Percentiles rank a stretch among this genome's conserved stretches.
Conservation (phyloP, 2,329 filamentous ascomycete genomes). For the Eutypella sp. region DNA sequence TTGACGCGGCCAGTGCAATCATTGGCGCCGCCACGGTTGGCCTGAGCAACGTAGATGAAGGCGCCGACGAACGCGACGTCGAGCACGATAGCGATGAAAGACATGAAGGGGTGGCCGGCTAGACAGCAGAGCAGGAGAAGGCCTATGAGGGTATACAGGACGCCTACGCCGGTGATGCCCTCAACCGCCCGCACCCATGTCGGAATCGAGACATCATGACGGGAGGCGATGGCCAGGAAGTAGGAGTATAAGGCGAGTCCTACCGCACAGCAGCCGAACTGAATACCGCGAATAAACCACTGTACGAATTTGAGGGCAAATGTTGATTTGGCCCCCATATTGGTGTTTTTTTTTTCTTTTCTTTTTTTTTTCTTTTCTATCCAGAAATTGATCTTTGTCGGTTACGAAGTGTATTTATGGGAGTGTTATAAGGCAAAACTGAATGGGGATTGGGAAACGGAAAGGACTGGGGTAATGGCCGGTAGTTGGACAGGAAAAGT, state of each 20-base stretch:
- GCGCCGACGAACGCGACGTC: constrained; percentile 71
- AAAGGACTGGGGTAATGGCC: too few relatives aligned
- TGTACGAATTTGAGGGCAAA: constrained; percentile 63
- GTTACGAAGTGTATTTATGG: too few relatives aligned
- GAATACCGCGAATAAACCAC: constrained; percentile 66
- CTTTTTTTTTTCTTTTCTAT: too few relatives aligned
- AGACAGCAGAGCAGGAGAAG: constrained; percentile 73
- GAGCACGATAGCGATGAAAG: constrained; percentile 66
- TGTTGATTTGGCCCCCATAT: constrained; percentile 54
- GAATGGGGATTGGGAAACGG: too few relatives aligned
- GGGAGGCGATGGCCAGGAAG: constrained; percentile 69
- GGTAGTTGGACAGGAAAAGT: too few relatives aligned
- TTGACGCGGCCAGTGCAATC: constrained; percentile 57
- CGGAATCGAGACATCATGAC: constrained; percentile 59
- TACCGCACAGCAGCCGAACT: constrained; percentile 67
- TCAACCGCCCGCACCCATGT: constrained; percentile 67
- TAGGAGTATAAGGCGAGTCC: constrained; percentile 79
- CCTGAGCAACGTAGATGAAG: constrained; percentile 76
- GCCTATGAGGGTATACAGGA: constrained; percentile 70
- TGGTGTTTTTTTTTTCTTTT: constrained; percentile 19
- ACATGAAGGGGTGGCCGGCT: constrained; percentile 68
- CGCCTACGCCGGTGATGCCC: constrained; percentile 70
- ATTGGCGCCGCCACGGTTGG: constrained; percentile 64
- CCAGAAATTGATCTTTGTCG: too few relatives aligned
- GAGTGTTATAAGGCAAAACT: background rate